Evolutionary conservation across 179 eudicot genomes (phyloP).

Genomic region (Spinacia oleracea): DNA sequence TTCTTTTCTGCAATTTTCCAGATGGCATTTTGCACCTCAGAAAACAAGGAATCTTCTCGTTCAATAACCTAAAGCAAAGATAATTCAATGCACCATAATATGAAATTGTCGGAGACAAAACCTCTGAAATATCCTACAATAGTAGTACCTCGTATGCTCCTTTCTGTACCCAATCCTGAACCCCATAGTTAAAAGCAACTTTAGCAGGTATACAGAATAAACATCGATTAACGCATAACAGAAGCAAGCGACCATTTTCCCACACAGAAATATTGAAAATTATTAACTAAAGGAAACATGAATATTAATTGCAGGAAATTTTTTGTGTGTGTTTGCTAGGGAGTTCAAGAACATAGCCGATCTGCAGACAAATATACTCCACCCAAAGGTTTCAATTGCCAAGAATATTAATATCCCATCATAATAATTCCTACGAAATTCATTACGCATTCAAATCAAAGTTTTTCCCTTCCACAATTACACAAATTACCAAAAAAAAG

Average conservation of each 20-base stretch:
- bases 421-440: no score
- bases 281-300: background rate
- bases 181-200: constrained; percentile 75
- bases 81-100: constrained; percentile 5
- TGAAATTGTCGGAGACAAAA: background rate
- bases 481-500: no score
- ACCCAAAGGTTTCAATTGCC: no score
- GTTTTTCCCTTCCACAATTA: no score
- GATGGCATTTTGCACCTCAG: constrained; percentile 77
- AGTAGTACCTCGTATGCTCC: constrained; percentile 77
- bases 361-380: no score
- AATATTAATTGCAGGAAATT: no score
- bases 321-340: no score
- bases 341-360: no score
- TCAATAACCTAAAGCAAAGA: constrained; percentile 56
- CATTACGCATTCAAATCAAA: no score
- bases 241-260: constrained; percentile 99
- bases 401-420: no score
- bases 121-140: background rate
- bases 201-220: constrained; percentile 82
- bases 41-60: constrained; percentile 68
- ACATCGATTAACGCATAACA: constrained; percentile 98
- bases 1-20: constrained; percentile 59
- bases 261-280: constrained; percentile 44
- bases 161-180: constrained; percentile 79